These are phyloP conservation scores for Hansenula sp. DNA, from an alignment of 1,139 yeast species.

Conservation along the genomic window DNA sequence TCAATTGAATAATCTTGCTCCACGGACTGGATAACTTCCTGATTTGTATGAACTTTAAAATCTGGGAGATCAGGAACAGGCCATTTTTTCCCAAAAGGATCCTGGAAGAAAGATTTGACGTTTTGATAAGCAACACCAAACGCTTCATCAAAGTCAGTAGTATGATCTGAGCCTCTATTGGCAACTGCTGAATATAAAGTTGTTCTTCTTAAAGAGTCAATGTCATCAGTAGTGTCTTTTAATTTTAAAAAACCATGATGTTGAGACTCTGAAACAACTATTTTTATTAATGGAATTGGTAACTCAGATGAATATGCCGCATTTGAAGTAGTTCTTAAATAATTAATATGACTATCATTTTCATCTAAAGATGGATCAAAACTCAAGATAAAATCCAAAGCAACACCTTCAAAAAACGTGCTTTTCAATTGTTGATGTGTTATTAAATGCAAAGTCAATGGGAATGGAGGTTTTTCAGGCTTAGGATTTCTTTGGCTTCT, in stretches of 20 bases:
- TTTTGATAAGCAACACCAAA: conserved; percentile 8
- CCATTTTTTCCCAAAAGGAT: conserved; percentile 11
- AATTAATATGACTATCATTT: conserved; percentile 25
- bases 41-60: conserved; percentile 8
- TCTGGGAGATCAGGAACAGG: conserved; percentile 14
- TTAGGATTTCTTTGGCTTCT: conserved; percentile 10
- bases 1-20: conserved; percentile 9
- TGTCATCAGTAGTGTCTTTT: conserved; percentile 7
- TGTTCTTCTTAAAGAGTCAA: conserved; percentile 10
- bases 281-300: conserved; percentile 35
- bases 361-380: conserved; percentile 51
- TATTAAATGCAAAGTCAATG: conserved; percentile 34
- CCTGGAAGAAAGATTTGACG: conserved; percentile 13
- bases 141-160: conserved; percentile 1
- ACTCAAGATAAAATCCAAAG: conserved; percentile 48
- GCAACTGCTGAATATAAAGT: conserved; percentile 9
- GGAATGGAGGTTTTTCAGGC: conserved; percentile 4
- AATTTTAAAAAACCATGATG: conserved; percentile 30
- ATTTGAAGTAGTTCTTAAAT: conserved; percentile 13
- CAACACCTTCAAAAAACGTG: conserved; percentile 23
- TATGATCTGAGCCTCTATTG: conserved; percentile 5
- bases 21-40: conserved; percentile 11
- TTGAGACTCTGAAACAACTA: conserved; percentile 35
- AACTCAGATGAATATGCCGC: conserved; percentile 6
- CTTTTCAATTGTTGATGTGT: conserved; percentile 36